Percentiles rank a stretch among this genome's conserved stretches.
Conservation (phyloP, 169 alveolate species). For the Cyclospora cayetanensis region DNA sequence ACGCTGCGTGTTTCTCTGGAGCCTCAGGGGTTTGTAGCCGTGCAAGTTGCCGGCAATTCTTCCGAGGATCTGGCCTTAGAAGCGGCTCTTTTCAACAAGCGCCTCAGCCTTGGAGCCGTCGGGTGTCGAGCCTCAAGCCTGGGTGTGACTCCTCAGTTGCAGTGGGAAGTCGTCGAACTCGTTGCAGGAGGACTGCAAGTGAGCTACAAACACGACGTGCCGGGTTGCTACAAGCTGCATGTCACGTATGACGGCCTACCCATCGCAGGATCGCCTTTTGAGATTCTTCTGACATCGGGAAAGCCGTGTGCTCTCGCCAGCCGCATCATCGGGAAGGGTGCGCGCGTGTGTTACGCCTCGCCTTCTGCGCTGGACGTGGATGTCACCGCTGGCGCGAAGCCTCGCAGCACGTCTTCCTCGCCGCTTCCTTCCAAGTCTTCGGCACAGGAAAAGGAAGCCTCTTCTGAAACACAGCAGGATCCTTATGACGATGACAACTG, state of each 20-base stretch:
- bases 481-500: not conserved
- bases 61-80: not conserved
- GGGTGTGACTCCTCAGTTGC: not conserved
- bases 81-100: no score
- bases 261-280: conserved; percentile 80
- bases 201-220: conserved; percentile 51
- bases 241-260: conserved; percentile 77
- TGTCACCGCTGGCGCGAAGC: conserved; percentile 13
- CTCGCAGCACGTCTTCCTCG: no score
- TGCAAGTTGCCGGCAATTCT: conserved; percentile 71
- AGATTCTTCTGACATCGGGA: conserved; percentile 70
- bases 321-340: conserved; percentile 74
- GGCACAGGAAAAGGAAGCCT: not conserved
- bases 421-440: not conserved
- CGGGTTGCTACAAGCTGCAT: conserved; percentile 72
- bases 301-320: conserved; percentile 73
- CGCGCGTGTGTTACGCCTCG: conserved; percentile 74
- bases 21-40: conserved; percentile 55
- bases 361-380: conserved; percentile 73
- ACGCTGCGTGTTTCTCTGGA: not conserved
- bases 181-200: not conserved
- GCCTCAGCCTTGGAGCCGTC: no score
- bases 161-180: not conserved
- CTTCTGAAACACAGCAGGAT: not conserved
- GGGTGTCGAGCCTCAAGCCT: conserved; percentile 19